These are phyloP conservation scores for Candida sithepensis DNA, from an alignment of 805 yeast species.

Conservation along the genomic window DNA sequence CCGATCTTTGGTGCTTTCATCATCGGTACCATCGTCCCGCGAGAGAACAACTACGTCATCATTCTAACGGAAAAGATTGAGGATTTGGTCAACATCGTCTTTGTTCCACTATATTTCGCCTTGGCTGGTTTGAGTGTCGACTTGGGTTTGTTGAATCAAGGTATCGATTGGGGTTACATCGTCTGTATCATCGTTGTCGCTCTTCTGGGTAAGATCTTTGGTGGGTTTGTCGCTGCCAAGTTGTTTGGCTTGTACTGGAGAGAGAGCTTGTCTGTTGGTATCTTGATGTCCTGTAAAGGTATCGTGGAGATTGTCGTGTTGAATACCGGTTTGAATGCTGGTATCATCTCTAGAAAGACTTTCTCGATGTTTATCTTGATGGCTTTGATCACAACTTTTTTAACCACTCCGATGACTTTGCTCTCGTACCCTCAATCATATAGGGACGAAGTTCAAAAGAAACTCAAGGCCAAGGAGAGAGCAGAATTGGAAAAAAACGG, in stretches of 20 bases:
- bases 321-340: slow-evolving; percentile 68
- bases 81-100: slow-evolving; percentile 66
- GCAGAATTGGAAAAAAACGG: slow-evolving; percentile 18
- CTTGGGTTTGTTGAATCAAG: slow-evolving; percentile 57
- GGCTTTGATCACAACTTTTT: slow-evolving; percentile 75
- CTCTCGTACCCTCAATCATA: slow-evolving; percentile 58
- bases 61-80: slow-evolving; percentile 71
- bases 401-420: slow-evolving; percentile 74
- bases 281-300: slow-evolving; percentile 86
- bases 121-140: slow-evolving; percentile 72
- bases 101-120: slow-evolving; percentile 78
- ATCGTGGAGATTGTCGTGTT: slow-evolving; percentile 80
- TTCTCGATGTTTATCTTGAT: slow-evolving; percentile 80
- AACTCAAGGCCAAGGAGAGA: slow-evolving; percentile 15
- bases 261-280: slow-evolving; percentile 73
- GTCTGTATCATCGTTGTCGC: slow-evolving; percentile 67
- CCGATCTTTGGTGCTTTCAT: slow-evolving; percentile 84
- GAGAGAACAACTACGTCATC: slow-evolving; percentile 71
- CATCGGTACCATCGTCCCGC: slow-evolving; percentile 70
- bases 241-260: slow-evolving; percentile 63
- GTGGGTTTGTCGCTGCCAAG: slow-evolving; percentile 65
- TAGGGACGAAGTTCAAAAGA: slow-evolving; percentile 46
- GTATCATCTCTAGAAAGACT: slow-evolving; percentile 58
- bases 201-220: slow-evolving; percentile 59
- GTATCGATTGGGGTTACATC: slow-evolving; percentile 76